Evolutionary conservation across 257 asterid genomes (phyloP).

Genomic region (Verbascum thapsus): DNA sequence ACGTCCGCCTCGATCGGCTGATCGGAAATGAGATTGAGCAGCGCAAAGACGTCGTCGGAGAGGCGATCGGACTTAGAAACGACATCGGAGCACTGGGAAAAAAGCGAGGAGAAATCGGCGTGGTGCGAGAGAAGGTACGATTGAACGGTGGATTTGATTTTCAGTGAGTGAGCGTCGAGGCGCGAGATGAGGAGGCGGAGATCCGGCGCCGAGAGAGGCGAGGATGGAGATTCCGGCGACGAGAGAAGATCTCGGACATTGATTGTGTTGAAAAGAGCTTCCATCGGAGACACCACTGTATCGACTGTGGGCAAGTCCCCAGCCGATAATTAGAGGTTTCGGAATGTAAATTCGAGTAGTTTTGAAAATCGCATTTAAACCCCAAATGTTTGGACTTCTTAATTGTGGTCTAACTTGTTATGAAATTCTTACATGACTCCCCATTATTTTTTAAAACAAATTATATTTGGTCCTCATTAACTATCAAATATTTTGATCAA

Average conservation of each 20-base stretch:
- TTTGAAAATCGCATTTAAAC: no score
- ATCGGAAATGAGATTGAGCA: constrained; percentile 59
- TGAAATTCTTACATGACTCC: no score
- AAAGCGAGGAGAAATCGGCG: constrained; percentile 71
- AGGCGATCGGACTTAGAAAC: constrained; percentile 63
- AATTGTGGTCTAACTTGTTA: no score
- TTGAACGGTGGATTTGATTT: constrained; percentile 81
- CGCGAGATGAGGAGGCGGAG: constrained; percentile 90
- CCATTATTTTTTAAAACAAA: no score
- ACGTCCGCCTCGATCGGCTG: constrained; percentile 63
- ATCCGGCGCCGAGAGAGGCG: constrained; percentile 88
- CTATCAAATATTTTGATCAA: no score
- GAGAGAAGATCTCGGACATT: constrained; percentile 86
- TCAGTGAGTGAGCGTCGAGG: constrained; percentile 72
- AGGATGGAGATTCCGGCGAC: constrained; percentile 57
- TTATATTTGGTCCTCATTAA: no score
- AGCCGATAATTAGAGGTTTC: constrained; percentile 19
- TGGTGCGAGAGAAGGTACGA: constrained; percentile 78
- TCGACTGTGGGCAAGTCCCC: constrained; percentile 29
- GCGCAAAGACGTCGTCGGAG: constrained; percentile 38
- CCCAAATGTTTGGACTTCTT: no score
- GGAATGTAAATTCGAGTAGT: no score
- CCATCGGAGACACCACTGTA: constrained; percentile 45
- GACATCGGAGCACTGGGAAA: constrained; percentile 70
- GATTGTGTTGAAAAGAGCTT: constrained; percentile 55